phyloP scores from a whole-genome alignment of 108 stramenopile species.

The Craspedostauros australis region DNA sequence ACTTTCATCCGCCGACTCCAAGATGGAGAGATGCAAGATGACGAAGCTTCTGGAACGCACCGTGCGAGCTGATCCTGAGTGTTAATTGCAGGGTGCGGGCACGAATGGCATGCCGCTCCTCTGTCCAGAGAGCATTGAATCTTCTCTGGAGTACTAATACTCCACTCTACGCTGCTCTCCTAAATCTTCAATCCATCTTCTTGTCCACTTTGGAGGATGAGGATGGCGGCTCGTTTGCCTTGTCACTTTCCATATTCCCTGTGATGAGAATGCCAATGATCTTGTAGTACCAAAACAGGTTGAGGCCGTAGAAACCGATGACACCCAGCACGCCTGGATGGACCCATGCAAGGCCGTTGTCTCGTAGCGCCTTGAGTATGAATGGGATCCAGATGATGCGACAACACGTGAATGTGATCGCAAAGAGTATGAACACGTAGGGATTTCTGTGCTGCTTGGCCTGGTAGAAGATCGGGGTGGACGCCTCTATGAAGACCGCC shows the following conservation, averaged over 20 bases:
- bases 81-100: no score
- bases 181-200: no score
- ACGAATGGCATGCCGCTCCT: no score
- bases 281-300: constrained; percentile 21
- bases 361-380: constrained; percentile 9
- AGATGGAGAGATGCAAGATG: no score
- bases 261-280: constrained; percentile 16
- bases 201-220: no score
- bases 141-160: no score
- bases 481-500: constrained; percentile 23
- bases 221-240: no score
- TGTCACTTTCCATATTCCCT: constrained; percentile 2
- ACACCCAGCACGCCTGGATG: constrained; percentile 9
- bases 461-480: constrained; percentile 11
- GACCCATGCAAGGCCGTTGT: constrained; percentile 8
- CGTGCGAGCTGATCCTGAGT: no score
- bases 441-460: constrained; percentile 29
- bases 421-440: constrained; percentile 26
- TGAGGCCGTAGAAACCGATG: constrained; percentile 11
- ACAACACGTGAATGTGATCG: constrained; percentile 26
- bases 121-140: no score
- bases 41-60: no score
- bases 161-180: no score
- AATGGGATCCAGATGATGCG: constrained; percentile 44
- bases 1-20: no score